Base-by-base conservation (phyloP, 2,329 filamentous ascomycete genomes). In the Microsporum ferrugineum region DNA sequence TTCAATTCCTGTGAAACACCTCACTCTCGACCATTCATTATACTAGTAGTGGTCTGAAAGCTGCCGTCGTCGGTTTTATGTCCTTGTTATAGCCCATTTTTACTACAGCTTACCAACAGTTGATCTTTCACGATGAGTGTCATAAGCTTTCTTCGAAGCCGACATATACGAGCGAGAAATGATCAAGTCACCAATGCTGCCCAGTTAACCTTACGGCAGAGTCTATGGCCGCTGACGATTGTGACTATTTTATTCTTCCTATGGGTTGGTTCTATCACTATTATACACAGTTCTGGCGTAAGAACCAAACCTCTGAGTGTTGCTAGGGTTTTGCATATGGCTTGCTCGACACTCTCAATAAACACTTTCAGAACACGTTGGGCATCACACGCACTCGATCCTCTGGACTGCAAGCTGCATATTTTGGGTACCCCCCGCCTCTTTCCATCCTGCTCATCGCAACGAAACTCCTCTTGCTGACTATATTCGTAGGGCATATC, bases 401-500 rank as follows among this genome's bases (percentile, higher is more conserved):
- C 0, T 81, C 83, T 10, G 84, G 84, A 59, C 77, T 87, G 1
- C 83, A 86, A 65, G 84, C 79, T 39, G 80, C 83, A 1, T 87
- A 87, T 70, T 87, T 86, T 67, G 84, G 83, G 78, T 82, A 70
- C 5, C 10, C 14, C 23, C 12, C 5, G 17, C 14, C 27, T n/a
- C 53, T 60, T 31, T 27, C n/a, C 27, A 2, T 43, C 1, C 4
- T 17, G 14, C 49, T 14, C 3, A 33, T 36, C 4, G 5, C 5
- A 27, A 41, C 6, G 8, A 41, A 31, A 8, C 5, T 27, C 33
- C 5, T 17, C 5, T 5, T 33, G 23, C 34, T 57, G 27, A 49
- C 10, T 49, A 4, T 23, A 6, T 55, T 27, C 34, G 43, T 34
- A 77, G 76, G 49, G 80, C 80, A 14, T 82, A 82, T 66, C 79